Evolutionary conservation across 768 basidiomycete genomes (phyloP), one percentile per base, ranked within the genome.

Genomic region (Rhizopogon vinicolor): DNA sequence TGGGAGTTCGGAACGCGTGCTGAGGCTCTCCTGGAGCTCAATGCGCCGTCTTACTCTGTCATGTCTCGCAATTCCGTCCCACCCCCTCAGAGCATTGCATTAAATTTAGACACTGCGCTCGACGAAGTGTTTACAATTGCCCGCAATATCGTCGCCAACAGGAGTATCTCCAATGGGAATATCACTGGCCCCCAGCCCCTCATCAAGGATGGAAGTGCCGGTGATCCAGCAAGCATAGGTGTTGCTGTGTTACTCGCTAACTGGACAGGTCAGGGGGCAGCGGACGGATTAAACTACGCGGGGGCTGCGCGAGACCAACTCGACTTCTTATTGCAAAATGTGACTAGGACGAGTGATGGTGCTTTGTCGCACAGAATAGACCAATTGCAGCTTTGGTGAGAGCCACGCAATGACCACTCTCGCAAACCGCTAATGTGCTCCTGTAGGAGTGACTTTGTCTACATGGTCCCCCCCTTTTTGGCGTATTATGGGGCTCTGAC

Each of bases 401-500:
- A 63, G 58, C 42, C 13, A 12, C 33, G 5, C 3, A 29, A 16
- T 28, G 13, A 12, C 16, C 18, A 31, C 44, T 5, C 54, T 54
- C 50, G 1, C 51, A 25, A 13, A 29, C n/a, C 7, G 18, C 28
- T 48, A 41, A 54, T 8, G 2, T 39, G 19, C 5, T 51, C 50
- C 0, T 13, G 8, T 10, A 90, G 89, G 89, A 82, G 82, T 51
- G 91, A 93, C 65, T 92, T 78, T 51, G 78, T 89, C 12, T 92
- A 86, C 66, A 92, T 92, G 91, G 87, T 86, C 0, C 91, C 91
- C 1, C 89, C 91, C 0, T 95, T 93, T 67, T 70, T 94, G 9
- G 90, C 92, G 0, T 93, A 91, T 68, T 92, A 91, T 65, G 93
- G 89, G 40, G 81, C 82, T 10, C 58, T 75, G 33, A 82, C 82